A percentile compares a stretch with the other conserved stretches of the same genome.
Conservation (phyloP, 148 eudicot genomes). For the Amaranthus hypochondriacus region DNA sequence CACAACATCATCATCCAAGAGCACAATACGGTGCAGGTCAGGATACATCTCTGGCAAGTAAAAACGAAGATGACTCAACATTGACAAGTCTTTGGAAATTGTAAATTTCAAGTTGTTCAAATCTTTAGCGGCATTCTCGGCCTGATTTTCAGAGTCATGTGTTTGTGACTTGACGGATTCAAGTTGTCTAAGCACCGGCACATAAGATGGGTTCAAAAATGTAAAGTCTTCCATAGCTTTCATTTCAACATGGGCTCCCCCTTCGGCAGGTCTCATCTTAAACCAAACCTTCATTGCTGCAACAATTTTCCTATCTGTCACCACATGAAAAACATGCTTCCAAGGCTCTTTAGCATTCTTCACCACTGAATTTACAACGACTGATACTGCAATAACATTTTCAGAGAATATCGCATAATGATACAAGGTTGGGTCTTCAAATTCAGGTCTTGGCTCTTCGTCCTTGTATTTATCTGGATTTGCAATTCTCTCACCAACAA, state of each 20-base stretch:
- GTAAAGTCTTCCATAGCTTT: constrained; percentile 64
- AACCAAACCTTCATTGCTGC: constrained; percentile 97
- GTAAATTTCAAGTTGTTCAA: constrained; percentile 47
- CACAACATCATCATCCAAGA: constrained; percentile 93
- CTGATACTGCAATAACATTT: constrained; percentile 89
- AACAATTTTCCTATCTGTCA: constrained; percentile 77
- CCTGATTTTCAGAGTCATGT: constrained; percentile 52
- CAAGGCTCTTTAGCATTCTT: constrained; percentile 71
- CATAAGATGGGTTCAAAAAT: constrained; percentile 73
- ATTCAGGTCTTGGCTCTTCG: constrained; percentile 76
- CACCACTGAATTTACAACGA: constrained; percentile 77
- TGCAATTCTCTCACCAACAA: constrained; percentile 80
- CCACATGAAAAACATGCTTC: constrained; percentile 87
- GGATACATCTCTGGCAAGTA: constrained; percentile 94
- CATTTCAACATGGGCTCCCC: constrained; percentile 82
- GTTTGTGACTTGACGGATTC: constrained; percentile 51
- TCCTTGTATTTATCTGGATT: constrained; percentile 72
- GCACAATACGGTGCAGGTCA: constrained; percentile 63
- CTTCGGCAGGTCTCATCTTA: constrained; percentile 65
- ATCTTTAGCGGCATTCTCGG: constrained; percentile 63
- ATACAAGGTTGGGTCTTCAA: constrained; percentile 73
- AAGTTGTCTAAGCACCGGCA: constrained; percentile 72
- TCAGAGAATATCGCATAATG: constrained; percentile 93
- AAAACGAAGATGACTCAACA: constrained; percentile 85
- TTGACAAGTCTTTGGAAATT: constrained; percentile 60